Conservation (phyloP, 2,329 filamentous ascomycete genomes). For the Lachnellula suecica region DNA sequence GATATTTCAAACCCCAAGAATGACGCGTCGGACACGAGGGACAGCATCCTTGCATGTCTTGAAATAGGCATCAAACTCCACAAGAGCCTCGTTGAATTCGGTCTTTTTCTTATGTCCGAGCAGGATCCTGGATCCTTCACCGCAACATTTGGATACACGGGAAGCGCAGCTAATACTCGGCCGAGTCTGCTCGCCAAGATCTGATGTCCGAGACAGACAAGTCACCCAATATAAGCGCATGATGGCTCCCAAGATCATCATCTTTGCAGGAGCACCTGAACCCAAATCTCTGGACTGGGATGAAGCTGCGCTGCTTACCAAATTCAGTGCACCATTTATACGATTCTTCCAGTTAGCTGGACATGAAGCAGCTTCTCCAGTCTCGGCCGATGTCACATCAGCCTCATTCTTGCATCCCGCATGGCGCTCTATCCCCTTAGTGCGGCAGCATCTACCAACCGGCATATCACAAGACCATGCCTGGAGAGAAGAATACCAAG, state of each 20-base stretch:
- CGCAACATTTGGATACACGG: too few species aligned
- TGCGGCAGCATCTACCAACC: constrained; percentile 45
- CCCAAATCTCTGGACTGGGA: constrained; percentile 53
- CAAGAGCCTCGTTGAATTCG: not conserved
- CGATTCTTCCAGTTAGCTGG: constrained; percentile 29
- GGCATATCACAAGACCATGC: constrained; percentile 50
- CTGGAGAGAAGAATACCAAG: constrained; percentile 31
- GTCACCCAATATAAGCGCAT: too few species aligned
- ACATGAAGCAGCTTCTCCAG: not conserved
- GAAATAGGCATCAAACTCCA: not conserved
- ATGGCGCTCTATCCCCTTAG: constrained; percentile 56
- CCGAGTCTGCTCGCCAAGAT: too few species aligned
- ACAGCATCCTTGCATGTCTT: too few species aligned
- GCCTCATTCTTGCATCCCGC: constrained; percentile 15
- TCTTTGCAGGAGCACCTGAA: constrained; percentile 63
- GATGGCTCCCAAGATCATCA: constrained; percentile 37
- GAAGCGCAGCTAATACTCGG: too few species aligned
- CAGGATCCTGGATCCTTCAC: too few species aligned
- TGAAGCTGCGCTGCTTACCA: constrained; percentile 46
- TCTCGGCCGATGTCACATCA: constrained; percentile 5
- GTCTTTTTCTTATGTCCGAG: constrained; percentile 7
- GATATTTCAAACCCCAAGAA: too few species aligned
- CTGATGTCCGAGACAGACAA: too few species aligned
- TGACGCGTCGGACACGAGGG: not conserved
- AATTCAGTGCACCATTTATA: constrained; percentile 42